phyloP scores from a whole-genome alignment of 495 filamentous ascomycete species.

The Aeminium ludgeri region DNA sequence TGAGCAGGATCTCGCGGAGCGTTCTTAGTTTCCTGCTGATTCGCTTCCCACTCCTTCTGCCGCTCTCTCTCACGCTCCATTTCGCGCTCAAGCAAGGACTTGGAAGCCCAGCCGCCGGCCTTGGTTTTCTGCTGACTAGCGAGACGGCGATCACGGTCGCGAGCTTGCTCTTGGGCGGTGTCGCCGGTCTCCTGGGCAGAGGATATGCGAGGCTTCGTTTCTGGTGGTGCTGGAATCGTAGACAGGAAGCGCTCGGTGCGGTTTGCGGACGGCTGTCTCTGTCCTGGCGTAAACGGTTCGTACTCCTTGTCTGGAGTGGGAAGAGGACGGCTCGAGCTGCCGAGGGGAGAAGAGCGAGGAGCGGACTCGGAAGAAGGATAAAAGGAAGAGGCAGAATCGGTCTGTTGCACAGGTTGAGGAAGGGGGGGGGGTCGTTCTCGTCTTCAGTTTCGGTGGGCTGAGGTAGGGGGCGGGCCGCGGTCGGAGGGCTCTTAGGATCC shows the following conservation, averaged over 20 bases:
- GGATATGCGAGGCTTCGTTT: constrained; percentile 24
- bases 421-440: not conserved
- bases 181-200: constrained; percentile 42
- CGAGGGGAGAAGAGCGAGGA: constrained; percentile 10
- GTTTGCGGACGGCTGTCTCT: constrained; percentile 5
- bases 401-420: constrained; percentile 3
- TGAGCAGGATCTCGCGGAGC: constrained; percentile 32
- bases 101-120: constrained; percentile 58
- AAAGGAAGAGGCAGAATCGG: constrained; percentile 2
- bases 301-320: constrained; percentile 19
- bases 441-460: constrained; percentile 2
- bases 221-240: constrained; percentile 33
- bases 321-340: constrained; percentile 14
- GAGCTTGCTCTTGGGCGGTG: constrained; percentile 41
- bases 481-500: not conserved
- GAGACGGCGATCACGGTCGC: constrained; percentile 48
- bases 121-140: constrained; percentile 51
- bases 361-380: constrained; percentile 1
- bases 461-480: constrained; percentile 4
- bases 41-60: constrained; percentile 87
- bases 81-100: constrained; percentile 78
- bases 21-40: constrained; percentile 45
- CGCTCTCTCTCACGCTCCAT: constrained; percentile 91
- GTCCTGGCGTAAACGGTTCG: constrained; percentile 18
- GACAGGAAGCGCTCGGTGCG: constrained; percentile 29